phyloP scores from a whole-genome alignment of 345 rosid genomes.

The Syzygium jambos region DNA sequence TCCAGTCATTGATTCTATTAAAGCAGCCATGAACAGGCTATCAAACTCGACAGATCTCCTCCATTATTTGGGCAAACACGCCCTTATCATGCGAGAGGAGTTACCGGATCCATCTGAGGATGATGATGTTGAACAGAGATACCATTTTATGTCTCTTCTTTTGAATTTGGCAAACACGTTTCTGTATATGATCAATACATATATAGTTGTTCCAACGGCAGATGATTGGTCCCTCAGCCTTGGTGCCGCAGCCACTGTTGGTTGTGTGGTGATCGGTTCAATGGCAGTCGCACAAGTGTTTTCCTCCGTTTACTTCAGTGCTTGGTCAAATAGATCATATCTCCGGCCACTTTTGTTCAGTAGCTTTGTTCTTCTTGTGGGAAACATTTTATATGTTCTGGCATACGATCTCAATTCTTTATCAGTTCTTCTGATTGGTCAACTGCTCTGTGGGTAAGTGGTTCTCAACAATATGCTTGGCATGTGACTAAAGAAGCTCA shows the following conservation, averaged over 20 bases:
- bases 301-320: conserved; percentile 95
- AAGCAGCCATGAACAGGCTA: conserved; percentile 83
- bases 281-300: conserved; percentile 97
- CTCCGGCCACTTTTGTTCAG: conserved; percentile 91
- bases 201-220: conserved; percentile 89
- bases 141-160: conserved; percentile 80
- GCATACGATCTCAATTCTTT: conserved; percentile 83
- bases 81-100: conserved; percentile 92
- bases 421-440: conserved; percentile 68
- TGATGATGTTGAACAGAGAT: conserved; percentile 49
- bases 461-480: background rate
- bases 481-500: background rate
- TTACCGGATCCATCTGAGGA: conserved; percentile 71
- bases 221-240: conserved; percentile 90
- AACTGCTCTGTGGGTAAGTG: conserved; percentile 94
- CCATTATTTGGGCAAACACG: conserved; percentile 86
- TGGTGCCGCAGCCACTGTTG: conserved; percentile 97
- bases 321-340: conserved; percentile 96
- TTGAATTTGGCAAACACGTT: conserved; percentile 79
- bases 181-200: conserved; percentile 93
- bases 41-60: conserved; percentile 74
- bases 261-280: conserved; percentile 91
- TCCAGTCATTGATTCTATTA: conserved; percentile 73
- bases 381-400: conserved; percentile 80
- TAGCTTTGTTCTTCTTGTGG: conserved; percentile 73